phyloP scores from a whole-genome alignment of 805 yeast species.

The Wickerhamomyces chambardii region DNA sequence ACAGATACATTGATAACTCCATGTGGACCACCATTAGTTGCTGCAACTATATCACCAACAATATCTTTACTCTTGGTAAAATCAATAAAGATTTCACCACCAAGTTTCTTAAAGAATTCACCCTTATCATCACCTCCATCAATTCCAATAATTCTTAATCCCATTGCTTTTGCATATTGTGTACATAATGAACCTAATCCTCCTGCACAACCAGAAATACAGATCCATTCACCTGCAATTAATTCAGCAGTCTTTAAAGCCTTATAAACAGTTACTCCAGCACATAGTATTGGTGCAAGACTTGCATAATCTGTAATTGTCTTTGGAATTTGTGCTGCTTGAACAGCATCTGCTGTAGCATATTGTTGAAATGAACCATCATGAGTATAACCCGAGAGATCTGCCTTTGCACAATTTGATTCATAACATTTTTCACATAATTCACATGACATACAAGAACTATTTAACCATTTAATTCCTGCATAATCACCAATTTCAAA shows the following conservation, averaged over 20 bases:
- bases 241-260: constrained; percentile 52
- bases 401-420: constrained; percentile 62
- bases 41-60: constrained; percentile 32
- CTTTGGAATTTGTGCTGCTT: constrained; percentile 51
- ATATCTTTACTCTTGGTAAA: constrained; percentile 42
- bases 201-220: constrained; percentile 75
- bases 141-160: constrained; percentile 59
- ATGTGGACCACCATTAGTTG: constrained; percentile 59
- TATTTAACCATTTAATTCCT: constrained; percentile 64
- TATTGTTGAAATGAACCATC: constrained; percentile 61
- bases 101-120: constrained; percentile 39
- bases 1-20: constrained; percentile 61
- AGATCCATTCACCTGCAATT: constrained; percentile 64
- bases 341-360: constrained; percentile 57
- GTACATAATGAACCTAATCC: constrained; percentile 72
- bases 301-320: constrained; percentile 45
- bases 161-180: constrained; percentile 73
- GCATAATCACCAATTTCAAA: constrained; percentile 60
- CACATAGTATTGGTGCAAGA: constrained; percentile 58
- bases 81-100: constrained; percentile 59
- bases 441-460: constrained; percentile 58
- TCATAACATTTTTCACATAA: constrained; percentile 50
- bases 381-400: constrained; percentile 67
- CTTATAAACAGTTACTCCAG: constrained; percentile 60
- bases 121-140: constrained; percentile 71